Evolutionary conservation across 1,139 yeast genomes (phyloP).

Genomic region (Geotrichum bryndzae): DNA sequence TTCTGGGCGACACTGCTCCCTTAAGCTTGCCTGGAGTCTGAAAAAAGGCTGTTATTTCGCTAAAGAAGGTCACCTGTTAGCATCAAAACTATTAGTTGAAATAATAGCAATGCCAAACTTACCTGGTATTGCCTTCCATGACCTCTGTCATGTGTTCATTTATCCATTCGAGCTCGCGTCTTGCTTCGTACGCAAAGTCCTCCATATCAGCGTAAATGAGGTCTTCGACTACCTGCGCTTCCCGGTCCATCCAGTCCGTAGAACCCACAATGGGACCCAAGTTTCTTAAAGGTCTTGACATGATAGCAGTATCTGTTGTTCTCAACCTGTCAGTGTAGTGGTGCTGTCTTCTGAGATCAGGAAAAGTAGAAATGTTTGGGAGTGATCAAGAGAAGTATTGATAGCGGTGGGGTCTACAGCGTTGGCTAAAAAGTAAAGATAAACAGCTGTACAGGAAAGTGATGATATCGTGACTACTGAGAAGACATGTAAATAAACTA

Average conservation of each 20-base stretch:
- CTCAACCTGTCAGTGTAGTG: neutral
- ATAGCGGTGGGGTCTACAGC: neutral
- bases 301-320: neutral
- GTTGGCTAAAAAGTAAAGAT: neutral
- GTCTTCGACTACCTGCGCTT: slow-evolving; percentile 34
- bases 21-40: slow-evolving; percentile 34
- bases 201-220: slow-evolving; percentile 35
- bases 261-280: slow-evolving; percentile 32
- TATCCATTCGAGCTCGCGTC: slow-evolving; percentile 39
- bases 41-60: slow-evolving; percentile 28
- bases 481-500: neutral
- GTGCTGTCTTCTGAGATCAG: neutral
- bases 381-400: neutral
- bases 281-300: slow-evolving; percentile 6
- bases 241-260: slow-evolving; percentile 43
- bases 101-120: slow-evolving; percentile 17
- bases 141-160: slow-evolving; percentile 31
- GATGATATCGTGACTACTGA: neutral
- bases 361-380: neutral
- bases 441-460: neutral
- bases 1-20: slow-evolving; percentile 34
- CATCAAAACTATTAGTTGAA: neutral
- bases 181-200: slow-evolving; percentile 38
- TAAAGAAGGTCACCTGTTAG: neutral
- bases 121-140: slow-evolving; percentile 25